phyloP scores from a whole-genome alignment of 202 grass and related monocot genomes.

The Brachypodium distachyon region DNA sequence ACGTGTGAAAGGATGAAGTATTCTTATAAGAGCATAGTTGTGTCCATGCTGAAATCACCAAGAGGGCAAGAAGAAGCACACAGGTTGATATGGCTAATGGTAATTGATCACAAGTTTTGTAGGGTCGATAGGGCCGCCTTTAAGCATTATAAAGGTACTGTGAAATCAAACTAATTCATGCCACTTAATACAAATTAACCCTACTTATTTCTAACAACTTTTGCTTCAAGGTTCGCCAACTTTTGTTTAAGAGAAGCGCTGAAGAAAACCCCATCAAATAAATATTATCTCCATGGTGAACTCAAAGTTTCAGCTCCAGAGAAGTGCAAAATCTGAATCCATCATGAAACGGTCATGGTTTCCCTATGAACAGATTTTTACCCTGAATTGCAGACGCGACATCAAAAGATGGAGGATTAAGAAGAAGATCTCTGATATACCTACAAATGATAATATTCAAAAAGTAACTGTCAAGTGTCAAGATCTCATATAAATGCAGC shows the following conservation, averaged over 20 bases:
- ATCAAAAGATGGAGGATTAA: slow-evolving; percentile 81
- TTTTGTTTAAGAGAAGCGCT: background rate
- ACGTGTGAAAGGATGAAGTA: background rate
- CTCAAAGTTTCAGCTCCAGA: slow-evolving; percentile 5
- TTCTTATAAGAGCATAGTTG: background rate
- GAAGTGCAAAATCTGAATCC: background rate
- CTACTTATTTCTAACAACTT: background rate
- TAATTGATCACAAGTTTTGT: background rate
- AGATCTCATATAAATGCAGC: background rate
- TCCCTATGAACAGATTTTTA: slow-evolving; percentile 17
- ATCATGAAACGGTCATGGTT: background rate
- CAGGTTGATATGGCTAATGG: background rate
- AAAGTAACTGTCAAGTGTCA: background rate
- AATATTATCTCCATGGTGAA: background rate
- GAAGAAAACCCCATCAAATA: background rate
- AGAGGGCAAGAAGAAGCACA: too few species aligned
- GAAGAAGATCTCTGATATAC: slow-evolving; percentile 96
- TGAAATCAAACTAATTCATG: background rate
- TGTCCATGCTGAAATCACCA: background rate
- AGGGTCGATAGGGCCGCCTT: background rate
- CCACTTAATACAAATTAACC: background rate
- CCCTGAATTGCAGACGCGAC: slow-evolving; percentile 78
- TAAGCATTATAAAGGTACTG: background rate
- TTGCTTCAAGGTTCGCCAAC: background rate
- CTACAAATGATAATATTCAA: slow-evolving; percentile 33